Percentiles rank a stretch among this genome's conserved stretches.
Evolutionary conservation across 2,329 filamentous ascomycete species (phyloP).

Genomic region (Trichoderma sp.): DNA sequence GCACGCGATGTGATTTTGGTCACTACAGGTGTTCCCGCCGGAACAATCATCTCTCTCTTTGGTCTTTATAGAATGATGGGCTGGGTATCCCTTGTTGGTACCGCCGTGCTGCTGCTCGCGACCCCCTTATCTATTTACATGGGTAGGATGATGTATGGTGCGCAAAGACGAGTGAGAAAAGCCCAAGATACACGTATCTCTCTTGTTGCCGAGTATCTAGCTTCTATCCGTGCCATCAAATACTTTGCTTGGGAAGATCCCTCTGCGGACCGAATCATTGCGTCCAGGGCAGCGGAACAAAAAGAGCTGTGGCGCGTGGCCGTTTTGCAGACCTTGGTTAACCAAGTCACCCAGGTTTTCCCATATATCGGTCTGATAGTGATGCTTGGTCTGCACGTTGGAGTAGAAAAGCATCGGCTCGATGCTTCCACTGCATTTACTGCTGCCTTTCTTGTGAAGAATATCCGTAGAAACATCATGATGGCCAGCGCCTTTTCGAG

Average conservation of each 20-base stretch:
- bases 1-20: conserved; percentile 57
- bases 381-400: conserved; percentile 58
- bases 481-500: conserved; percentile 52
- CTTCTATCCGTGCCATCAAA: conserved; percentile 62
- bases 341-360: conserved; percentile 55
- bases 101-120: conserved; percentile 51
- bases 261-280: conserved; percentile 55
- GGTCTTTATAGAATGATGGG: conserved; percentile 60
- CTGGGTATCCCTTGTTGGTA: conserved; percentile 59
- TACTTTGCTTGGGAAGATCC: conserved; percentile 64
- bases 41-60: conserved; percentile 52
- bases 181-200: conserved; percentile 62
- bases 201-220: conserved; percentile 60
- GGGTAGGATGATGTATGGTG: conserved; percentile 53
- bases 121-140: conserved; percentile 56
- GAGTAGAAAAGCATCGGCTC: conserved; percentile 51
- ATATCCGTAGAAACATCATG: conserved; percentile 56
- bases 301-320: conserved; percentile 58
- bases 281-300: conserved; percentile 56
- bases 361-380: conserved; percentile 56
- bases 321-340: conserved; percentile 51
- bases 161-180: conserved; percentile 57
- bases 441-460: conserved; percentile 57
- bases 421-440: conserved; percentile 63
- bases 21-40: conserved; percentile 50